Evolutionary conservation across 164 flowering plant genomes (phyloP).

Genomic region (Aristolochia fimbriata): DNA sequence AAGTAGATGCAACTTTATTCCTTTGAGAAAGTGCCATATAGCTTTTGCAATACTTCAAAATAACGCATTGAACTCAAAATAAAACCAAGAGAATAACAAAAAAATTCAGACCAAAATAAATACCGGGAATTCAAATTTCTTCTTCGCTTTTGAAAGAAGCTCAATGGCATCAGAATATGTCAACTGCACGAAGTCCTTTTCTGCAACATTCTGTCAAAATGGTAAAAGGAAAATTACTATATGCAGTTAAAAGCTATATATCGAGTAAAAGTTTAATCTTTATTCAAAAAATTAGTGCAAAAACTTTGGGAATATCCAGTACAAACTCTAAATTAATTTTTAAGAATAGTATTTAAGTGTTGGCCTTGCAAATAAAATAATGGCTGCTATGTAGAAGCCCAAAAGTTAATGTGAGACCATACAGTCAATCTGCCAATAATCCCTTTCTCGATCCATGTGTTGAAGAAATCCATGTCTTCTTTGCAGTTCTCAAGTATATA

Average conservation of each 20-base stretch:
- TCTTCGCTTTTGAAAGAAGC: constrained; percentile 63
- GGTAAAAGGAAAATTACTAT: constrained; percentile 1
- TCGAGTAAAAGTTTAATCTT: no score
- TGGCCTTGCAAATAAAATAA: no score
- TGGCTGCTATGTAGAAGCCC: no score
- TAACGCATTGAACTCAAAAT: neutral
- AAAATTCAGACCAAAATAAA: neutral
- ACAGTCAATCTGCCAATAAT: constrained; percentile 75
- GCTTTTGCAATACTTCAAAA: no score
- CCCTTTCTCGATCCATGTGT: constrained; percentile 95
- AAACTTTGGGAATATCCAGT: no score
- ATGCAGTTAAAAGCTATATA: no score
- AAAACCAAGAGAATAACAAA: neutral
- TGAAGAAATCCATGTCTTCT: constrained; percentile 98
- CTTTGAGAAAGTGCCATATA: no score
- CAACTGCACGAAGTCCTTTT: constrained; percentile 77
- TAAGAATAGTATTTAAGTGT: no score
- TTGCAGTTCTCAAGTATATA: constrained; percentile 84
- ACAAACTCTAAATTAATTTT: no score
- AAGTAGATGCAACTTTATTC: no score
- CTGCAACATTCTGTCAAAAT: constrained; percentile 63
- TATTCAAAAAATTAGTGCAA: no score
- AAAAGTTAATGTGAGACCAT: constrained; percentile 25
- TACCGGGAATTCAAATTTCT: constrained; percentile 94
- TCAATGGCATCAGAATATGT: constrained; percentile 89